Percentiles rank a stretch among this genome's conserved stretches.
Evolutionary conservation across 306 rosid genomes (phyloP).

Genomic region (Dicorynia guianensis): DNA sequence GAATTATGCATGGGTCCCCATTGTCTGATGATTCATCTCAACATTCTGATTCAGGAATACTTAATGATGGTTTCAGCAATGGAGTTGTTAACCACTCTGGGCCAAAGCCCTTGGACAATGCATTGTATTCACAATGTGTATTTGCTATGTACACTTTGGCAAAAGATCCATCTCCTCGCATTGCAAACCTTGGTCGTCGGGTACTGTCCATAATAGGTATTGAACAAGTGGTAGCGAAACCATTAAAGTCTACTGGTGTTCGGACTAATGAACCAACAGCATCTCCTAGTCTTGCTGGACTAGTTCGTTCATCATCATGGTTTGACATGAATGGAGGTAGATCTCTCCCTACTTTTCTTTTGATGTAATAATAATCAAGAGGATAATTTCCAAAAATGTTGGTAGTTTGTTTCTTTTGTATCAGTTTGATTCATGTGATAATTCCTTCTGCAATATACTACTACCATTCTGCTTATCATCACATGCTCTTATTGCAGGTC

Average conservation of each 20-base stretch:
- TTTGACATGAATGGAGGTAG: conserved; percentile 96
- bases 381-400: conserved; percentile 17
- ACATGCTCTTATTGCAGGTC: conserved; percentile 64
- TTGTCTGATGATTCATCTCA: conserved; percentile 89
- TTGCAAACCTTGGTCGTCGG: conserved; percentile 89
- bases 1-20: conserved; percentile 95
- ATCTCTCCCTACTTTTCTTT: conserved; percentile 15
- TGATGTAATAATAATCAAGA: conserved; percentile 13
- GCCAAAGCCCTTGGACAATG: conserved; percentile 73
- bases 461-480: conserved; percentile 25
- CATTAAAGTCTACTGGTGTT: conserved; percentile 57
- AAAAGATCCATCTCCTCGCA: conserved; percentile 96
- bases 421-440: conserved; percentile 13
- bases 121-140: conserved; percentile 83
- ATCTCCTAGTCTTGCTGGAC: conserved; percentile 68
- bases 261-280: conserved; percentile 60
- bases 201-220: conserved; percentile 92
- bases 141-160: conserved; percentile 89
- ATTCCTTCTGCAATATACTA: conserved; percentile 5
- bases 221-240: conserved; percentile 91
- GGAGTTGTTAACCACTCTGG: conserved; percentile 72
- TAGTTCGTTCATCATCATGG: conserved; percentile 96
- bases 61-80: conserved; percentile 85
- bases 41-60: conserved; percentile 94
- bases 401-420: conserved; percentile 18